Evolutionary conservation across 1,284 basidiomycete species (phyloP).

Genomic region (Psilocybe mexicana): DNA sequence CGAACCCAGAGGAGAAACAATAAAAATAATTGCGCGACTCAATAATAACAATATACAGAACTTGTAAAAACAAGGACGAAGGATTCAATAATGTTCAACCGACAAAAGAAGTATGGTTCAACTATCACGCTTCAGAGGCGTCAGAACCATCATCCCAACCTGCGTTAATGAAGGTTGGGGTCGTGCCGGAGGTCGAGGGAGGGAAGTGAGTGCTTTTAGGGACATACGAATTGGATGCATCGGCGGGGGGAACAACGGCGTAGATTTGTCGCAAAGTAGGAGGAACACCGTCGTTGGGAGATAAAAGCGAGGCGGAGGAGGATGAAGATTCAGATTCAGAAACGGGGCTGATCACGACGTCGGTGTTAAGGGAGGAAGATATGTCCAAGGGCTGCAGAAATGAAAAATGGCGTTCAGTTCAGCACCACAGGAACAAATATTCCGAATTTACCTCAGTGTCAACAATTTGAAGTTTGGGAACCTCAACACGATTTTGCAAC

Average conservation of each 20-base stretch:
- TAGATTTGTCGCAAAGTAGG: constrained; percentile 26
- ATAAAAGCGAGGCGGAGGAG: constrained; percentile 22
- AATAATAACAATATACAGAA: not conserved
- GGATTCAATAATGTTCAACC: not conserved
- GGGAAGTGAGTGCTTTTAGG: constrained; percentile 38
- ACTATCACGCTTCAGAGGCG: constrained; percentile 28
- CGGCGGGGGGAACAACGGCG: constrained; percentile 23
- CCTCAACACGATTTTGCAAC: not conserved
- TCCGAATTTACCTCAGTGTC: constrained; percentile 25
- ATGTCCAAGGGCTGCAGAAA: not conserved
- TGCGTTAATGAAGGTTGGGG: constrained; percentile 45
- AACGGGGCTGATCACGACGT: constrained; percentile 17
- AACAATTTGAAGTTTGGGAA: not conserved
- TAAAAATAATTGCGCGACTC: constrained; percentile 18
- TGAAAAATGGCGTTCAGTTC: not conserved
- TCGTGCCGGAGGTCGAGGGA: constrained; percentile 18
- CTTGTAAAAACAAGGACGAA: not conserved
- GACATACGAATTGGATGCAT: constrained; percentile 30
- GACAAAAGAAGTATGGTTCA: not conserved
- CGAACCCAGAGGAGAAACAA: constrained; percentile 11
- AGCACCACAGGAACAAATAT: not conserved
- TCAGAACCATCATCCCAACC: constrained; percentile 64
- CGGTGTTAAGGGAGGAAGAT: constrained; percentile 8
- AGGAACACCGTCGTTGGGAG: constrained; percentile 25
- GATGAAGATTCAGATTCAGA: constrained; percentile 14